These are phyloP conservation scores for Plantago lanceolata DNA, from an alignment of 305 asterid species.

Conservation along the genomic window DNA sequence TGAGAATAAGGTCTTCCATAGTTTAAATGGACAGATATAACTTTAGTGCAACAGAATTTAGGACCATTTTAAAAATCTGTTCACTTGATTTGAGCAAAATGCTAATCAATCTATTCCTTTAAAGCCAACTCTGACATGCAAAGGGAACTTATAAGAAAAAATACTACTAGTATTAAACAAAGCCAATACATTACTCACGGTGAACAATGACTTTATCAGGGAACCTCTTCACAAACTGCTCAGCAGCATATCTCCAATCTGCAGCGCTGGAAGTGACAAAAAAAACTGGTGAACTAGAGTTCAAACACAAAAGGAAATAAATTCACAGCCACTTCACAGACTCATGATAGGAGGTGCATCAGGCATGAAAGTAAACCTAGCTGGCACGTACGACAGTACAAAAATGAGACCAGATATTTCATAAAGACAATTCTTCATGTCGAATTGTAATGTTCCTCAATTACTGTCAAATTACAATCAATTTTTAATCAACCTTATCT, in stretches of 20 bases:
- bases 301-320: not conserved
- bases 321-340: conserved; percentile 13
- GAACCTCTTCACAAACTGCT: conserved; percentile 60
- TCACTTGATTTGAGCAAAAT: no score
- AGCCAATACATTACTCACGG: conserved; percentile 39
- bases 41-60: no score
- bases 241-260: conserved; percentile 70
- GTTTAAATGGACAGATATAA: no score
- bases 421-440: not conserved
- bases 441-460: no score
- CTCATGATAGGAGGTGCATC: conserved; percentile 6
- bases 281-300: conserved; percentile 18
- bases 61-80: no score
- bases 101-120: no score
- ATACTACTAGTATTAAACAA: not conserved
- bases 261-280: conserved; percentile 43
- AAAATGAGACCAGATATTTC: not conserved
- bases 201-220: conserved; percentile 62
- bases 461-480: not conserved
- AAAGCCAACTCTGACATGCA: no score
- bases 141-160: no score
- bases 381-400: not conserved
- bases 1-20: no score
- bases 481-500: not conserved
- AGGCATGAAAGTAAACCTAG: not conserved